A percentile compares a stretch with the other conserved stretches of the same genome.
Conservation (phyloP, 495 filamentous ascomycete genomes). For the Poronia punctata region DNA sequence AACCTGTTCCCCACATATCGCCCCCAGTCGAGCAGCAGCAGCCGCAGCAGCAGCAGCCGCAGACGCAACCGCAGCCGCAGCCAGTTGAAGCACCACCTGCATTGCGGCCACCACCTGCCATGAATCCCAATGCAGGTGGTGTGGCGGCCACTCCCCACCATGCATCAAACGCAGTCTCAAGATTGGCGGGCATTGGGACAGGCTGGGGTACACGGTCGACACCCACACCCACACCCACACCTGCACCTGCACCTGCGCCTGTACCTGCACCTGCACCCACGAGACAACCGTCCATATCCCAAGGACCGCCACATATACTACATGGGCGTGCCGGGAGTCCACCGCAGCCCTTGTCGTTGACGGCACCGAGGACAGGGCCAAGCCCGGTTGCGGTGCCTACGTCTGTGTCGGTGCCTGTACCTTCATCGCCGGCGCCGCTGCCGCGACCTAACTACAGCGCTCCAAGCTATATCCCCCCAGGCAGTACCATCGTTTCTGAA, state of each 20-base stretch:
- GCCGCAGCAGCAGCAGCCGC: no score
- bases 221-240: constrained; percentile 4
- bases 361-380: constrained; percentile 13
- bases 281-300: constrained; percentile 14
- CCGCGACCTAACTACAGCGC: no score
- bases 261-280: constrained; percentile 9
- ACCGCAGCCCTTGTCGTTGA: constrained; percentile 19
- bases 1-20: constrained; percentile 25
- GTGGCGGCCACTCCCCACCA: constrained; percentile 12
- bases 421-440: no score
- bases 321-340: constrained; percentile 14
- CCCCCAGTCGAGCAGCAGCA: constrained; percentile 25
- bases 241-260: no score
- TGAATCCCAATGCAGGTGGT: constrained; percentile 9
- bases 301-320: no score
- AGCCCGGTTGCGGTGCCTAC: constrained; percentile 23
- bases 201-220: constrained; percentile 18
- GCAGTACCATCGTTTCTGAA: constrained; percentile 27
- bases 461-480: constrained; percentile 35
- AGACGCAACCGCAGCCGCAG: no score
- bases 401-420: constrained; percentile 18
- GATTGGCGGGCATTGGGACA: constrained; percentile 14
- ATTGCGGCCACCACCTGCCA: constrained; percentile 20
- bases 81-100: no score
- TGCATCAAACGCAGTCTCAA: constrained; percentile 15